Base-by-base conservation (phyloP, 805 yeast genomes). In the Wickerhamomyces kurtzmanii region DNA sequence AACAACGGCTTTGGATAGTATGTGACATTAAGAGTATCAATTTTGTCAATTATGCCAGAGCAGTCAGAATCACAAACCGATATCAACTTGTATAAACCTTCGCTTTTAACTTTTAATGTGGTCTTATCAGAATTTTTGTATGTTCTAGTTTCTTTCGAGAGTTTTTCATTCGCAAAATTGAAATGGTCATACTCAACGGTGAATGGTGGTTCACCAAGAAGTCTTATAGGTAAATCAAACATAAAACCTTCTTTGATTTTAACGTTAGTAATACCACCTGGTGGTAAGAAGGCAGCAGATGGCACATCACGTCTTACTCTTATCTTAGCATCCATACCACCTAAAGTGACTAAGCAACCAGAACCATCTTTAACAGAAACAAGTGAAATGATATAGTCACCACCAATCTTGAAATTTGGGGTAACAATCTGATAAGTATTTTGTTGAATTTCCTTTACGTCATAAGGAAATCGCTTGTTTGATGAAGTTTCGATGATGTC, bases 261-360 rank as follows among this genome's bases (percentile, higher is more conserved):
- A 12, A 57, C 41, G 9, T 50, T 40, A 13, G 42, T 42, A 4
- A 60, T 55, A n/a, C 59, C 59, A 13, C 55, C 53, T 5, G 39
- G 31, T 4, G 60, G 47, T 25, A 58, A 55, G 38, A 75, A 70
- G 2, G 57, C 56, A 5, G 68, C 74, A 5, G 58, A 49, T 14
- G 97, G 94, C 2, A 76, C 55, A 31, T 77, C 83, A 28, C 73
- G 59, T 41, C 87, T 70, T 2, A 86, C 86, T 17, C 64, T 61
- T n/a, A 91, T 59, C 15, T 55, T 65, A 11, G 74, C 73, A 36
- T 81, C 87, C 14, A 69, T 68, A 12, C 68, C 72, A 25, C 72
- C 68, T 31, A 82, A 55, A 9, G 71, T 72, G n/a, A 83, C 89
- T 13, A 67, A 63, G 55, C 99, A 91, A 1, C 76, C 75, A 8